Conservation (phyloP, 352 stramenopile genomes). For the Phytophthora pseudosyringae region DNA sequence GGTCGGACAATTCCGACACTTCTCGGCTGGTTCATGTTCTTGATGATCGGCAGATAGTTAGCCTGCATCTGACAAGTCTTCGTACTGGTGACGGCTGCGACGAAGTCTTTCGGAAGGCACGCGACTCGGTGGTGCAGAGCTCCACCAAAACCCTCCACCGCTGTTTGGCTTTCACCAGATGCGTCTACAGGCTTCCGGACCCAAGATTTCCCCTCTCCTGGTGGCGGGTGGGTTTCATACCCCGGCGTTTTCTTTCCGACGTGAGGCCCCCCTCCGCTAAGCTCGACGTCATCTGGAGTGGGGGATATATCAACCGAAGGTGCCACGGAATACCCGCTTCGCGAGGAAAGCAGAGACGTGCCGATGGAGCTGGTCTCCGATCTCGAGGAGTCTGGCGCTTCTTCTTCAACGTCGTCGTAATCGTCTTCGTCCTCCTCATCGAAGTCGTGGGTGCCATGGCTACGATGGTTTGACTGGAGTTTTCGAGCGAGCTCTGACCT, state of each 20-base stretch:
- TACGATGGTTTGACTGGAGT: constrained; percentile 10
- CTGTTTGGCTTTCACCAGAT: constrained; percentile 64
- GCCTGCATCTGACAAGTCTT: constrained; percentile 83
- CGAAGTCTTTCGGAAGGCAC: constrained; percentile 71
- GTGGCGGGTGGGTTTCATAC: constrained; percentile 60
- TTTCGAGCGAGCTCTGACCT: constrained; percentile 20
- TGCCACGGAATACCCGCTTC: constrained; percentile 45
- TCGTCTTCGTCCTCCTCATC: constrained; percentile 34
- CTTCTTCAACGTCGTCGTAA: constrained; percentile 34
- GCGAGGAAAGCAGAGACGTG: constrained; percentile 34
- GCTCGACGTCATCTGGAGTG: constrained; percentile 62
- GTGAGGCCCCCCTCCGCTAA: constrained; percentile 35
- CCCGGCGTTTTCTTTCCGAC: constrained; percentile 60
- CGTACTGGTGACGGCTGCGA: constrained; percentile 64
- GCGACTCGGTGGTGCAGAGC: constrained; percentile 70
- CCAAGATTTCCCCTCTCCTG: constrained; percentile 68
- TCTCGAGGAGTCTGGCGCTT: constrained; percentile 30
- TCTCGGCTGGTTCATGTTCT: constrained; percentile 85
- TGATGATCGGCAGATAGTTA: constrained; percentile 78
- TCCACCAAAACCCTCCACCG: constrained; percentile 64
- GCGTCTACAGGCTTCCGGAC: constrained; percentile 58
- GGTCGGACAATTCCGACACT: constrained; percentile 91
- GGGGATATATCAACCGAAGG: constrained; percentile 57
- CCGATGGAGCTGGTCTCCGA: constrained; percentile 42
- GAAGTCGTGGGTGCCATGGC: constrained; percentile 2